Base-by-base conservation (phyloP, 2,329 filamentous ascomycete species). In the Cladosporium sp. region DNA sequence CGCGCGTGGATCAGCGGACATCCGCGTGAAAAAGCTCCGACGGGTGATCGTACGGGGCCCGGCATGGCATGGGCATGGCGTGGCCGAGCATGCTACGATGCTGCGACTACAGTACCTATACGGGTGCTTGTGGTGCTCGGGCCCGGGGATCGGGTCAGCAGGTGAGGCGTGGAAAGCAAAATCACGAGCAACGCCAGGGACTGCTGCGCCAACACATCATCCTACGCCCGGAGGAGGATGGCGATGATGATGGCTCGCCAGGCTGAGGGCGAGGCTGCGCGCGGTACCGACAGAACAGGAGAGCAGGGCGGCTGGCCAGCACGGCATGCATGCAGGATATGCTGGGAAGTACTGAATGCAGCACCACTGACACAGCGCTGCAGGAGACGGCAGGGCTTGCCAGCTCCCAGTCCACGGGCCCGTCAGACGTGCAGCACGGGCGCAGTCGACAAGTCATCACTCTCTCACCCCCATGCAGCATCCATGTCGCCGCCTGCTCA, bases 381-480 rank as follows among this genome's bases (percentile, higher is more conserved):
- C 36, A 39, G 39, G 15, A 42, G 17, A 19, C 52, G 52, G 39
- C 52, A 55, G 59, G 64, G 60, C 37, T 42, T 50, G 58, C 48
- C 50, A 55, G 56, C 57, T 47, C 20, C 54, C 20, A 51, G 51
- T 32, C 32, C 39, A 44, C 55, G 45, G 58, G 57, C 60, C 58
- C 61, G 62, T 65, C 65, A 66, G 61, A 62, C 64, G 61, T 62
- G 59, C 62, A 62, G 55, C 56, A 61, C 57, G 53, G 59, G 57
- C 58, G 58, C 40, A 52, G 56, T 59, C 58, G 60, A 60, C 55
- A 61, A 60, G 56, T 63, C 61, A 62, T 63, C 52, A 55, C 52
- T 47, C 34, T 36, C 52, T 47, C 42, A 45, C 42, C 22, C 42
- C n/a, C n/a, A n/a, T n/a, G n/a, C n/a, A n/a, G n/a, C n/a, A n/a